Evolutionary conservation across 176 grass and related monocot species (phyloP).

Genomic region (Hordeum vulgare): MorexV3_pseudomolecules_assembly NC_058521.1:579681612-579682111

Average conservation of each 20-base stretch:
- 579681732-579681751: neutral
- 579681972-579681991: conserved; percentile 2
- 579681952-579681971: conserved; percentile 84
- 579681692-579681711: neutral
- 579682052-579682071: conserved; percentile 62
- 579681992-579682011: neutral
- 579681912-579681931: conserved; percentile 55
- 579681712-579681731: neutral
- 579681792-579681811: conserved; percentile 35
- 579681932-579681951: conserved; percentile 66
- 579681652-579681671: conserved; percentile 76
- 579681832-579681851: conserved; percentile 91
- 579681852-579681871: conserved; percentile 65
- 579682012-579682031: conserved; percentile 13
- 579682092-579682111: conserved; percentile 95
- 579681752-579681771: conserved; percentile 12
- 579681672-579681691: conserved; percentile 82
- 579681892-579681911: conserved; percentile 72
- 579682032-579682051: conserved; percentile 25
- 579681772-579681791: conserved; percentile 9
- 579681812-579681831: conserved; percentile 99
- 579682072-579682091: conserved; percentile 73
- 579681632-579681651: conserved; percentile 70
- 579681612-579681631: conserved; percentile 75
- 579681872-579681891: conserved; percentile 83